A percentile compares a stretch with the other conserved stretches of the same genome.
These are phyloP conservation scores for Ziziphus jujuba DNA, from an alignment of 306 rosid genomes.

Conservation along the genomic window DNA sequence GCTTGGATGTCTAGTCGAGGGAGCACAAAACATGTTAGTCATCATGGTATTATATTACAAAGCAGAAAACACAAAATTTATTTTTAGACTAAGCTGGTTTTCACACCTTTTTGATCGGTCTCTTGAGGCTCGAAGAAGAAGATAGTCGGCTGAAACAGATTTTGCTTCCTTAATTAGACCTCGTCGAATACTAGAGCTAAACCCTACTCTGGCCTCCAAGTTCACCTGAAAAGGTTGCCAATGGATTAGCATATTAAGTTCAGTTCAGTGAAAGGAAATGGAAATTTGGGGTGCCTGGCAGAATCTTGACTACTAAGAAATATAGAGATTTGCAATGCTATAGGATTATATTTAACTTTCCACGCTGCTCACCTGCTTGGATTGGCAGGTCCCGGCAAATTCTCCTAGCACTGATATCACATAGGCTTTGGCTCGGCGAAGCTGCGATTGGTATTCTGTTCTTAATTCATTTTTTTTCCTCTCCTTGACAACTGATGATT, in stretches of 20 bases:
- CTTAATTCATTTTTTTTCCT: constrained; percentile 43
- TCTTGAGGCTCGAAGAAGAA: constrained; percentile 70
- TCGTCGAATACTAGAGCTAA: constrained; percentile 54
- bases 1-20: constrained; percentile 37
- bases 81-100: neutral
- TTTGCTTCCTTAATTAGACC: constrained; percentile 72
- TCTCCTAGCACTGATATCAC: constrained; percentile 92
- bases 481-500: constrained; percentile 43
- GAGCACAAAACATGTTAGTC: neutral
- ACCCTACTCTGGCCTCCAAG: constrained; percentile 80
- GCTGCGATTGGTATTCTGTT: constrained; percentile 49
- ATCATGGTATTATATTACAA: neutral
- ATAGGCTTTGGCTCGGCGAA: constrained; percentile 80
- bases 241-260: constrained; percentile 14
- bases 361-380: constrained; percentile 56
- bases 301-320: neutral
- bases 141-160: constrained; percentile 64
- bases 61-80: neutral
- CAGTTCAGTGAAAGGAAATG: neutral
- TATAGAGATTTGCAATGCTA: neutral
- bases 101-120: constrained; percentile 51
- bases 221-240: constrained; percentile 54
- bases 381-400: constrained; percentile 63
- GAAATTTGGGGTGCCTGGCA: too few relatives aligned
- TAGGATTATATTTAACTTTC: neutral